These are phyloP conservation scores for Trifolium subterraneum DNA, from an alignment of 306 rosid genomes.

Conservation along the genomic window DNA sequence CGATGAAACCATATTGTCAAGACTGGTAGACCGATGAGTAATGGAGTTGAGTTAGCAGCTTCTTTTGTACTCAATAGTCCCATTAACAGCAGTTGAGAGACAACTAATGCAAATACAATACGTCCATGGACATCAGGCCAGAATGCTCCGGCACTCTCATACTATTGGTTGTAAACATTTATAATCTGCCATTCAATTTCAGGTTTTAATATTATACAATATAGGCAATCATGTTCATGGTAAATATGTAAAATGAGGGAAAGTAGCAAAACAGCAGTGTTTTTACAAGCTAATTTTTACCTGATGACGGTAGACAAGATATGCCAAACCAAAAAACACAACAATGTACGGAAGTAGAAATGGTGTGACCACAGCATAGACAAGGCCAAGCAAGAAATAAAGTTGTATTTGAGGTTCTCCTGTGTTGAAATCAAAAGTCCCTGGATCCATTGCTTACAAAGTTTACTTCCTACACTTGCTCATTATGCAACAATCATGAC, in stretches of 20 bases:
- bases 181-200: constrained; percentile 66
- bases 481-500: too few relatives aligned
- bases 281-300: constrained; percentile 43
- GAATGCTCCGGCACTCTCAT: constrained; percentile 92
- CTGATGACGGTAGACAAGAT: constrained; percentile 93
- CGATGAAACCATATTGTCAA: constrained; percentile 78
- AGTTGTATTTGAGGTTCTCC: constrained; percentile 99
- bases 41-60: constrained; percentile 88
- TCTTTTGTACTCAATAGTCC: too few relatives aligned
- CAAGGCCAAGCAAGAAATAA: too few relatives aligned
- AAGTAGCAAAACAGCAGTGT: too few relatives aligned
- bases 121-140: constrained; percentile 98
- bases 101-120: constrained; percentile 74
- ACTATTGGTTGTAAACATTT: constrained; percentile 95
- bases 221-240: background rate
- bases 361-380: constrained; percentile 90
- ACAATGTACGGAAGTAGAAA: constrained; percentile 87
- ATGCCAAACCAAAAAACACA: constrained; percentile 88
- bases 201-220: constrained; percentile 7
- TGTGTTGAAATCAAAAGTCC: constrained; percentile 85
- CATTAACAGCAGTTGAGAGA: constrained; percentile 86
- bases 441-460: constrained; percentile 99
- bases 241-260: background rate
- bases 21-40: constrained; percentile 83
- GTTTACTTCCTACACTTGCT: too few relatives aligned